Evolutionary conservation across 148 eudicot species (phyloP), one percentile per base, ranked within the genome.

Genomic region (Talinum fruticosum): DNA sequence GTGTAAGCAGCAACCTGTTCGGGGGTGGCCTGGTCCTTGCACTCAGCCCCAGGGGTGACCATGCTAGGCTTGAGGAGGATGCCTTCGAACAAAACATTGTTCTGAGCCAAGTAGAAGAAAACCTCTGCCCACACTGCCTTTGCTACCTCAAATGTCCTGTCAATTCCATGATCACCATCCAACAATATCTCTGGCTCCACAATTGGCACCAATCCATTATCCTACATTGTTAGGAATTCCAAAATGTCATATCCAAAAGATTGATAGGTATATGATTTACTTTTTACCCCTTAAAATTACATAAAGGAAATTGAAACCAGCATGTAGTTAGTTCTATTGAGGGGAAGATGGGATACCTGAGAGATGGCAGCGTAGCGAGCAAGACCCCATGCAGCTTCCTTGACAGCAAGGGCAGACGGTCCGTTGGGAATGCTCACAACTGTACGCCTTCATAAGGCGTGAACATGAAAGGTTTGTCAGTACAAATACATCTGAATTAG

Each of bases 371-470:
- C 98, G 66, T 94, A 94, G 73, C 97, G 97, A 36, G 98, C 97
- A 54, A 94, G 91, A 29, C 98, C 98, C 97, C 95, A 92, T 30
- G 98, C 97, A 29, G 97, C 97, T 82, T 94, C 98, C 81, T 94
- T 94, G 69, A 94, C 95, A 13, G 98, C 97, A 85, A 94, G 80
- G 45, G 90, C 93, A 66, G 98, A 92, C 70, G 98, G 97, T 45
- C 97, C 98, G 16, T 92, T 94, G 83, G 98, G 98, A 87, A 94
- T 94, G 92, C 97, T 94, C 91, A 94, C 95, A 83, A 94, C 97
- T 16, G 98, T 90, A 86, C 98, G 98, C 98, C 98, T 94, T 74
- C 21, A 59, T 62, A 44, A 32, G 47, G 79, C 75, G 66, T 76
- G 23, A 61, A 8, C 1, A 28, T 57, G 23, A 57, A 41, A 24